Conservation (phyloP, 2,329 filamentous ascomycete genomes). For the Alternaria metachromatica region DNA sequence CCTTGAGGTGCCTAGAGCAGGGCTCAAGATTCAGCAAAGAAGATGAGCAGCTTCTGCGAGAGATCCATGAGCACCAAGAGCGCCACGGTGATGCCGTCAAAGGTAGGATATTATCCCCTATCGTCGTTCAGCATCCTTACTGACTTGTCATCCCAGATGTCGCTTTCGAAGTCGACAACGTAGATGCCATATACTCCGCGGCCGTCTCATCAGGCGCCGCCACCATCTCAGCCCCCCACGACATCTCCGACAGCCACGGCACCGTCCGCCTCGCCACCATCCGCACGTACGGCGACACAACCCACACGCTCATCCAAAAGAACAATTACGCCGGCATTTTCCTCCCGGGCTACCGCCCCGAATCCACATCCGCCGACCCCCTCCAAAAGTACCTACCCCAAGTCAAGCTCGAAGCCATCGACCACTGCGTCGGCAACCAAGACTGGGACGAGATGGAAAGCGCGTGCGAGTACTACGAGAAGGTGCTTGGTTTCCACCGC, state of each 20-base stretch:
- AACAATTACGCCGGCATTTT: slow-evolving; percentile 75
- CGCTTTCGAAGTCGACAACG: slow-evolving; percentile 91
- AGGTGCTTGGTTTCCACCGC: slow-evolving; percentile 88
- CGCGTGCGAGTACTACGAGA: slow-evolving; percentile 77
- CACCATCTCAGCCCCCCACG: slow-evolving; percentile 67
- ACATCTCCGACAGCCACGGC: slow-evolving; percentile 65
- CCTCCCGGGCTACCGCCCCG: slow-evolving; percentile 78
- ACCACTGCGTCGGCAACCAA: slow-evolving; percentile 98
- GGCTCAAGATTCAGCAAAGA: slow-evolving; percentile 49
- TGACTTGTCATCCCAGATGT: slow-evolving; percentile 65
- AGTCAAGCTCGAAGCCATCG: slow-evolving; percentile 75
- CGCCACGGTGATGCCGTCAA: slow-evolving; percentile 92
- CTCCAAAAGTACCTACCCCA: slow-evolving; percentile 62
- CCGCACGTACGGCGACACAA: slow-evolving; percentile 92
- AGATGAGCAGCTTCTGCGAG: slow-evolving; percentile 70
- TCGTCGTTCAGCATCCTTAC: not conserved
- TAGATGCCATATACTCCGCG: slow-evolving; percentile 76
- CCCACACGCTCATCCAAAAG: slow-evolving; percentile 86
- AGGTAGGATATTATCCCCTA: slow-evolving; percentile 33
- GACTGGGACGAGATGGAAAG: slow-evolving; percentile 87
- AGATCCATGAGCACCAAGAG: slow-evolving; percentile 84
- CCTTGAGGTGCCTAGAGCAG: slow-evolving; percentile 63
- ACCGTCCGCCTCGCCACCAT: slow-evolving; percentile 78
- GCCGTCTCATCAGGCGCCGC: slow-evolving; percentile 71
- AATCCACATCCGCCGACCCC: slow-evolving; percentile 53